Evolutionary conservation across 2,329 filamentous ascomycete genomes (phyloP).

Genomic region (Pseudogymnoascus sp.): DNA sequence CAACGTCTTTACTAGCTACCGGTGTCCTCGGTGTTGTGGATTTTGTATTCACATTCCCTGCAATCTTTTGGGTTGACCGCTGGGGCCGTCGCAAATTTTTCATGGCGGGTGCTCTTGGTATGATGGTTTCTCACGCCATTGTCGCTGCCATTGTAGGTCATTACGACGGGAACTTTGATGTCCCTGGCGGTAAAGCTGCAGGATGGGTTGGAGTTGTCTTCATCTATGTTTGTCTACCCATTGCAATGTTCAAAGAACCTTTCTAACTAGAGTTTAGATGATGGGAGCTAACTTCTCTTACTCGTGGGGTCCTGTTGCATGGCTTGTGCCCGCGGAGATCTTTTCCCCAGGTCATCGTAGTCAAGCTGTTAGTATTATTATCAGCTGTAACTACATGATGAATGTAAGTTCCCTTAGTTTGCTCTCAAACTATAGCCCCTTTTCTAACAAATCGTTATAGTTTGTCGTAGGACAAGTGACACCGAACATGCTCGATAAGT

Average conservation of each 20-base stretch:
- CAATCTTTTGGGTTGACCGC: constrained; percentile 55
- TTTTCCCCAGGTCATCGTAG: constrained; percentile 19
- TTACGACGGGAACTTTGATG: constrained; percentile 17
- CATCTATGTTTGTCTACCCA: constrained; percentile 14
- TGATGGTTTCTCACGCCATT: constrained; percentile 49
- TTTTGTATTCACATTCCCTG: constrained; percentile 56
- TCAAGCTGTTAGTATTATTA: constrained; percentile 28
- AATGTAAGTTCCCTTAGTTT: constrained; percentile 22
- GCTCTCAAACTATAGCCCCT: constrained; percentile 28
- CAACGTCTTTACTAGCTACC: constrained; percentile 51
- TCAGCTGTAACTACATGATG: constrained; percentile 11
- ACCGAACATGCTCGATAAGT: constrained; percentile 23
- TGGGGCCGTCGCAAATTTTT: constrained; percentile 53
- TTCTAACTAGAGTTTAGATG: constrained; percentile 11
- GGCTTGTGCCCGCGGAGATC: constrained; percentile 28
- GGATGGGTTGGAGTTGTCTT: constrained; percentile 28
- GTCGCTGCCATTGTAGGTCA: constrained; percentile 53
- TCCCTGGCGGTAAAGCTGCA: background rate
- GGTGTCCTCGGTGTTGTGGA: constrained; percentile 62
- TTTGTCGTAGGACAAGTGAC: constrained; percentile 33
- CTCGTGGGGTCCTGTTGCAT: constrained; percentile 25
- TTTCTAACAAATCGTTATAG: constrained; percentile 32
- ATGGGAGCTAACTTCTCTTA: constrained; percentile 21
- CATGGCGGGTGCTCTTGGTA: constrained; percentile 55
- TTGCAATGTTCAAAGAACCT: background rate